Base-by-base conservation (phyloP, 441 rosid genomes). In the Geranium incanum region DNA sequence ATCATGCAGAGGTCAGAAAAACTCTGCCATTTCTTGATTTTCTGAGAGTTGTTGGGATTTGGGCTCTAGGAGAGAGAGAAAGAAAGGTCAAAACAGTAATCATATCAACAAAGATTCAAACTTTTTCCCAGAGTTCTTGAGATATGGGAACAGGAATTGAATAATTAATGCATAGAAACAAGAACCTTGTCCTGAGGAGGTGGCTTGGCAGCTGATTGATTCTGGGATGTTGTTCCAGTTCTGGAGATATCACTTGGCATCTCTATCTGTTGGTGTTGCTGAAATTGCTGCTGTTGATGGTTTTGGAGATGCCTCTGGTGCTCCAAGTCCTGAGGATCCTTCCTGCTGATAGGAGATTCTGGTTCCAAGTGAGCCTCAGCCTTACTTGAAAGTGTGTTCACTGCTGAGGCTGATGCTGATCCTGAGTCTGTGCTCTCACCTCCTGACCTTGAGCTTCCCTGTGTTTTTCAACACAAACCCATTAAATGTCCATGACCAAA, bases 391-490 rank as follows among this genome's bases (percentile, higher is more conserved):
- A 88, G 78, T 60, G 84, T 86, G 79, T 89, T 89, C 37, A 80
- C 74, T 19, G 86, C 97, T 72, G 99, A 95, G 3, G 66, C 66
- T 60, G 66, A 60, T 55, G 62, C 62, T 55, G 62, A 55, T 69
- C 97, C 99, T 73, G 99, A 90, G 71, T 92, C 97, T 15, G 87
- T 80, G 82, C 92, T 92, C 75, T 88, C 97, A 3, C 84, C 97
- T 71, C 87, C 93, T 55, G 97, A 88, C 82, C 77, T 92, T 19
- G 99, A 84, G 82, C 90, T 95, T 82, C 89, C 97, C 97, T 95
- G 84, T 62, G 71, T 75, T 70, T 9, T 59, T 59, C 33, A 59
- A 70, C 66, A 76, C 6, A 45, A 52, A 45, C 43, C 41, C 19
- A 66, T 18, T 65, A 66, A 50, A 5, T 8, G 1, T 55, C 33